phyloP scores from a whole-genome alignment of 1,284 basidiomycete species.

The Apiotrichum veenhuisii region DNA sequence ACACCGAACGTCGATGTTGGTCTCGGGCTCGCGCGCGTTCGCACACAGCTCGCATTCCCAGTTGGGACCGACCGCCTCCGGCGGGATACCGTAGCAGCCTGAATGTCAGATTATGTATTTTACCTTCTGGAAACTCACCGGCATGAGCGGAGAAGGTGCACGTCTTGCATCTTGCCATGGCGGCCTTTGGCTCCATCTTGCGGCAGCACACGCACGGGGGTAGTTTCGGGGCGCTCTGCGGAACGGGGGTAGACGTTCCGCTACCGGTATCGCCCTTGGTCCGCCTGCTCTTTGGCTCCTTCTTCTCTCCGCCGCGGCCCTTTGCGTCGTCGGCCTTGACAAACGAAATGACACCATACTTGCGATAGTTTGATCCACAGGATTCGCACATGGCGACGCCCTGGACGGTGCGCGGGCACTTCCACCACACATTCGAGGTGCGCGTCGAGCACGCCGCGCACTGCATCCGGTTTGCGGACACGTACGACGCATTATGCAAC shows the following conservation, averaged over 20 bases:
- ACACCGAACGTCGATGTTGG: slow-evolving; percentile 56
- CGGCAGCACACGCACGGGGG: slow-evolving; percentile 71
- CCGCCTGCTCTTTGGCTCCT: slow-evolving; percentile 56
- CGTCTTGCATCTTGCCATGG: slow-evolving; percentile 71
- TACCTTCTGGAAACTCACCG: slow-evolving; percentile 45
- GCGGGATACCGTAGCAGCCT: slow-evolving; percentile 64
- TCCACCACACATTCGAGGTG: slow-evolving; percentile 76
- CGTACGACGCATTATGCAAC: slow-evolving; percentile 27
- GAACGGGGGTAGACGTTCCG: slow-evolving; percentile 39
- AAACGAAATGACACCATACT: slow-evolving; percentile 67
- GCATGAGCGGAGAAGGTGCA: slow-evolving; percentile 74
- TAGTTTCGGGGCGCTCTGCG: slow-evolving; percentile 54
- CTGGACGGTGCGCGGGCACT: slow-evolving; percentile 69
- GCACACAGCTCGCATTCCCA: slow-evolving; percentile 83
- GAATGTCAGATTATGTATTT: slow-evolving; percentile 17
- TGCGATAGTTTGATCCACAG: slow-evolving; percentile 73
- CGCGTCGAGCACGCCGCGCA: slow-evolving; percentile 75
- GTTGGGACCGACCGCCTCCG: slow-evolving; percentile 59
- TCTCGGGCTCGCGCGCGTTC: slow-evolving; percentile 72
- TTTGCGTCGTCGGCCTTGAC: slow-evolving; percentile 43
- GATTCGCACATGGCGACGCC: slow-evolving; percentile 70
- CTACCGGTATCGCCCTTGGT: slow-evolving; percentile 57
- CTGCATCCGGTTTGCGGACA: slow-evolving; percentile 24
- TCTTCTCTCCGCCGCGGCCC: slow-evolving; percentile 21
- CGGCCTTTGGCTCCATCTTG: slow-evolving; percentile 65